Base-by-base conservation (phyloP, 2,329 filamentous ascomycete species). In the Helotiales sp. region DNA sequence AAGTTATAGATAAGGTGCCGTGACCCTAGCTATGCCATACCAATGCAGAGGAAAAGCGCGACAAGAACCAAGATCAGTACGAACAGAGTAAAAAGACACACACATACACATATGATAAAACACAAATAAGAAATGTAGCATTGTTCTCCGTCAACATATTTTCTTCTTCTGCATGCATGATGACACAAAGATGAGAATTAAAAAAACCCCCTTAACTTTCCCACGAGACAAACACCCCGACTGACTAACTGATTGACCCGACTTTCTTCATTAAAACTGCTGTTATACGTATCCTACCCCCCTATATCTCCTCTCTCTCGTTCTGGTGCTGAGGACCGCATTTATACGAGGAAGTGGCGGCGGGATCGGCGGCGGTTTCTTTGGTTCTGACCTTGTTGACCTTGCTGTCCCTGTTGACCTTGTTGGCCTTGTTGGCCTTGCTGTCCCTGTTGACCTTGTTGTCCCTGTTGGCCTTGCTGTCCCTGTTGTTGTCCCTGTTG, bases 311-410 rank as follows among this genome's bases (percentile, higher is more conserved):
- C 30, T 26, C 61, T 40, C 52, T 34, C 43, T 64, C 50, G 52
- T 45, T 32, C 32, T 49, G 49, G 24, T 47, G 10, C 17, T 34
- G 24, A n/a, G 26, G 22, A 57, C 5, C 30, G 6, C 28, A 15
- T 65, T 67, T 67, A 74, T 50, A 68, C 65, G 64, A 74, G 70
- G 65, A 72, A 74, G 26, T 68, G 43, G 6, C 72, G 71, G 30
- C 65, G 65, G 15, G 64, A 52, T 65, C 65, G n/a, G 30, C 26
- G 15, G 11, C 32, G 54, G 32, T 34, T 34, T 34, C 54, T 37
- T 37, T 57, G 54, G 26, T 28, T 30, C 15, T 52, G 49, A 10
- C 49, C 49, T 52, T 52, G 49, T 52, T 52, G 49, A 7, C 24
- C 49, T 6, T 52, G 49, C 4, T 50, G 47, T 1, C 47, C 47